Percentiles rank a stretch among this genome's conserved stretches.
These are phyloP conservation scores for Pichia pseudocactophila DNA, from an alignment of 805 yeast species.

Conservation along the genomic window DNA sequence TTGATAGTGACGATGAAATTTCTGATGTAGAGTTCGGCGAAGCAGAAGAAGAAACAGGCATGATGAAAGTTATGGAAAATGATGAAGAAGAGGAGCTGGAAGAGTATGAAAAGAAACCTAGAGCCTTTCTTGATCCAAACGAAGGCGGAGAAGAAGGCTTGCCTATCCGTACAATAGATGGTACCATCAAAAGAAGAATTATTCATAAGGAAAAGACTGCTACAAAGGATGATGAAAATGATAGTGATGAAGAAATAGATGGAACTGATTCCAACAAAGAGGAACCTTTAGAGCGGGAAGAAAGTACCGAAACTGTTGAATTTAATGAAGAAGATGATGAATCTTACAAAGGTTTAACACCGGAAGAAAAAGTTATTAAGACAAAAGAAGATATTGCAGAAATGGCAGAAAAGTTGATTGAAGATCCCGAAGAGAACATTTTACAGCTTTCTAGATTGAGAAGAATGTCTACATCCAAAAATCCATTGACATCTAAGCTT, in stretches of 20 bases:
- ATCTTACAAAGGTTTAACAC: conserved; percentile 38
- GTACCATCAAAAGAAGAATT: conserved; percentile 62
- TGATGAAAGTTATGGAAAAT: conserved; percentile 2
- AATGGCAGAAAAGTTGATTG: conserved; percentile 65
- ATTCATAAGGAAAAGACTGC: conserved; percentile 20
- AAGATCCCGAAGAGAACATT: conserved; percentile 84
- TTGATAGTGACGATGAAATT: conserved; percentile 12
- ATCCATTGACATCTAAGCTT: conserved; percentile 57
- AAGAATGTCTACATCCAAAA: conserved; percentile 60
- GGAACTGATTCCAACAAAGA: conserved; percentile 39
- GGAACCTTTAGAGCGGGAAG: conserved; percentile 34
- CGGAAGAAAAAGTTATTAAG: conserved; percentile 45
- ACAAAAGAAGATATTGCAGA: conserved; percentile 80
- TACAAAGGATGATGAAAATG: conserved; percentile 9
- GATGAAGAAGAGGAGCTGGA: conserved; percentile 48
- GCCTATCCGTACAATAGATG: conserved; percentile 70
- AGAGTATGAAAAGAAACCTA: conserved; percentile 68
- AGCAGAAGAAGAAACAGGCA: conserved; percentile 9
- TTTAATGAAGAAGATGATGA: conserved; percentile 25
- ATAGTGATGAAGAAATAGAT: conserved; percentile 18
- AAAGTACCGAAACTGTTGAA: conserved; percentile 65
- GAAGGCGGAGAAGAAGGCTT: conserved; percentile 52
- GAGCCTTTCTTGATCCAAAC: conserved; percentile 39
- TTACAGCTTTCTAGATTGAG: conserved; percentile 55
- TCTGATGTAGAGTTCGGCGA: conserved; percentile 17